phyloP scores from a whole-genome alignment of 345 rosid genomes.

The Gossypium arboreum region DNA sequence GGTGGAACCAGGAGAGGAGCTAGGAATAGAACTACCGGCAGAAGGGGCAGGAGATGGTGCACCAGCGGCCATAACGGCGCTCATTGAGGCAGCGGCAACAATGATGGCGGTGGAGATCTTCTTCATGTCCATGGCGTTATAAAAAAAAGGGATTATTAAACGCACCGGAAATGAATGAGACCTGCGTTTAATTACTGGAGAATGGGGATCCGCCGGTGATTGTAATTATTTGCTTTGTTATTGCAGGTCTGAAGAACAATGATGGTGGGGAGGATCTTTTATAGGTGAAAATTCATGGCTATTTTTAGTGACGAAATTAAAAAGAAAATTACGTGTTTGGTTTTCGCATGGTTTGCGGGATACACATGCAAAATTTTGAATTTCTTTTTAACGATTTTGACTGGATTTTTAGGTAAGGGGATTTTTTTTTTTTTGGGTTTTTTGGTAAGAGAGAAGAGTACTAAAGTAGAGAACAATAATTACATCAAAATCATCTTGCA shows the following conservation, averaged over 20 bases:
- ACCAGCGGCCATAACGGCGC: slow-evolving; percentile 42
- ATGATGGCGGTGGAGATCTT: slow-evolving; percentile 58
- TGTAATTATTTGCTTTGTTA: neutral
- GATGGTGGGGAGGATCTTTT: too few species aligned
- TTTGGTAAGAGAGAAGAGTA: too few species aligned
- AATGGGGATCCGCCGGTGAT: neutral
- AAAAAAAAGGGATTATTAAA: neutral
- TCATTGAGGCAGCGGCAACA: slow-evolving; percentile 52
- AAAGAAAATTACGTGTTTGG: too few species aligned
- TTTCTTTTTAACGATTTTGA: neutral
- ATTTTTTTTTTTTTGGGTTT: too few species aligned
- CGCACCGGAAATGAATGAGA: neutral
- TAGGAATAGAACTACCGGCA: slow-evolving; percentile 17
- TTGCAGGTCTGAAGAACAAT: slow-evolving; percentile 1
- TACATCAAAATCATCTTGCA: too few species aligned
- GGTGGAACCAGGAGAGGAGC: slow-evolving; percentile 28
- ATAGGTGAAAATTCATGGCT: too few species aligned
- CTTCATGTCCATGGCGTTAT: slow-evolving; percentile 57
- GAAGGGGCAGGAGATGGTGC: slow-evolving; percentile 11
- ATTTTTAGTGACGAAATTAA: too few species aligned
- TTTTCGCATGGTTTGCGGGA: too few species aligned
- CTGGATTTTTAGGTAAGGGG: neutral
- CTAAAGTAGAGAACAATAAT: too few species aligned
- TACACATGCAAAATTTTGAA: too few species aligned
- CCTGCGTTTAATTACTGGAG: neutral